Percentiles rank a stretch among this genome's conserved stretches.
Evolutionary conservation across 2,329 filamentous ascomycete genomes (phyloP).

Genomic region (Hortaea werneckii): DNA sequence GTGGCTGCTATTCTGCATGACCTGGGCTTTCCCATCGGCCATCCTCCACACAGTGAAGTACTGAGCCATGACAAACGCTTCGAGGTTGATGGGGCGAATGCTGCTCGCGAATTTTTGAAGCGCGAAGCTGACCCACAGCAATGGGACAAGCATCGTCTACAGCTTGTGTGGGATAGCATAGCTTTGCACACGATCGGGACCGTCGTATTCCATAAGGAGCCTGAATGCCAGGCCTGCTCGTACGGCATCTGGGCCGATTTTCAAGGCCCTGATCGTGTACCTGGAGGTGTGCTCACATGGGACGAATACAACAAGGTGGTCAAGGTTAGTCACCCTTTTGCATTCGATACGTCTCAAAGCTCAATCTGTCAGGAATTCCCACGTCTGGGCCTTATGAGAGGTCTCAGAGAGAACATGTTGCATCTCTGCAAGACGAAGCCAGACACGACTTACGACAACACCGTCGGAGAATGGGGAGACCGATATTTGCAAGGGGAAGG

Average conservation of each 20-base stretch:
- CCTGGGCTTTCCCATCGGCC: constrained; percentile 31
- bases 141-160: constrained; percentile 34
- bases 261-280: constrained; percentile 11
- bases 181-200: constrained; percentile 33
- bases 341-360: background rate
- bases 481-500: constrained; percentile 23
- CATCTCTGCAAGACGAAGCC: constrained; percentile 34
- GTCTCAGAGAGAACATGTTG: constrained; percentile 29
- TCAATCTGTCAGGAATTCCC: constrained; percentile 21
- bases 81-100: constrained; percentile 42
- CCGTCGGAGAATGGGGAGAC: constrained; percentile 27
- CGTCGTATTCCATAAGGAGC: constrained; percentile 36
- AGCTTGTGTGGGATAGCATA: constrained; percentile 42
- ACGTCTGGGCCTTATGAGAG: constrained; percentile 24
- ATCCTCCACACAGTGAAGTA: constrained; percentile 31
- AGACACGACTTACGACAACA: constrained; percentile 28
- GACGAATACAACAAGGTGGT: constrained; percentile 12
- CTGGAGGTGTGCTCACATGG: constrained; percentile 11
- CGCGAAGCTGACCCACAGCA: constrained; percentile 11
- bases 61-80: constrained; percentile 38
- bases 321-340: constrained; percentile 3
- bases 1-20: constrained; percentile 23
- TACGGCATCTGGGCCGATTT: constrained; percentile 15
- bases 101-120: constrained; percentile 32
- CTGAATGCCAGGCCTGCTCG: constrained; percentile 27